Evolutionary conservation across 768 basidiomycete species (phyloP).

Genomic region (Jaapia argillacea): DNA sequence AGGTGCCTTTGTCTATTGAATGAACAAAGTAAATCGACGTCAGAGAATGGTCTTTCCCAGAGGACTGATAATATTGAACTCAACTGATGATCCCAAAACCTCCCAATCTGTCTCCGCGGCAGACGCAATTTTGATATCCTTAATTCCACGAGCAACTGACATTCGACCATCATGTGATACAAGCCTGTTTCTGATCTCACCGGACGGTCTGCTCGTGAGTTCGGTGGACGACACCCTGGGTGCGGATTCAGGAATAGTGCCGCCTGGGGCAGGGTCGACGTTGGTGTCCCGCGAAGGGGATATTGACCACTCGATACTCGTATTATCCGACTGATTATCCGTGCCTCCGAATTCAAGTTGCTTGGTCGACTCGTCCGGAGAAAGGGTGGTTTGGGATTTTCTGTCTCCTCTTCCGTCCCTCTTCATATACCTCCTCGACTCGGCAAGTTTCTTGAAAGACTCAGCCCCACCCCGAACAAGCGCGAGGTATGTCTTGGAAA

Average conservation of each 20-base stretch:
- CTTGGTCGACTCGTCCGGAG: neutral
- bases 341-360: no score
- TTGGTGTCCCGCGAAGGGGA: no score
- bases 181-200: conserved; percentile 34
- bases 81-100: conserved; percentile 45
- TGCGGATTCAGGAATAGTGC: no score
- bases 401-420: neutral
- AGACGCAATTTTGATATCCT: conserved; percentile 23
- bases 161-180: conserved; percentile 38
- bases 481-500: conserved; percentile 56
- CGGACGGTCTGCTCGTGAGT: neutral
- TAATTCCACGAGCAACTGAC: conserved; percentile 14
- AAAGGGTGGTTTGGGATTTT: neutral
- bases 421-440: neutral
- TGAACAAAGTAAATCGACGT: no score
- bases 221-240: no score
- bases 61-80: conserved; percentile 11
- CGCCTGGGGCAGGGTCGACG: no score
- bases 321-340: no score
- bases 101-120: conserved; percentile 64
- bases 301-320: no score
- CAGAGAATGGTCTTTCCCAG: neutral
- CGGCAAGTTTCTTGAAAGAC: conserved; percentile 24
- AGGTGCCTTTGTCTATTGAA: conserved; percentile 17
- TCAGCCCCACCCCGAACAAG: conserved; percentile 44